Evolutionary conservation across 2,329 filamentous ascomycete genomes (phyloP).

Genomic region (Epichloe glyceriae): DNA sequence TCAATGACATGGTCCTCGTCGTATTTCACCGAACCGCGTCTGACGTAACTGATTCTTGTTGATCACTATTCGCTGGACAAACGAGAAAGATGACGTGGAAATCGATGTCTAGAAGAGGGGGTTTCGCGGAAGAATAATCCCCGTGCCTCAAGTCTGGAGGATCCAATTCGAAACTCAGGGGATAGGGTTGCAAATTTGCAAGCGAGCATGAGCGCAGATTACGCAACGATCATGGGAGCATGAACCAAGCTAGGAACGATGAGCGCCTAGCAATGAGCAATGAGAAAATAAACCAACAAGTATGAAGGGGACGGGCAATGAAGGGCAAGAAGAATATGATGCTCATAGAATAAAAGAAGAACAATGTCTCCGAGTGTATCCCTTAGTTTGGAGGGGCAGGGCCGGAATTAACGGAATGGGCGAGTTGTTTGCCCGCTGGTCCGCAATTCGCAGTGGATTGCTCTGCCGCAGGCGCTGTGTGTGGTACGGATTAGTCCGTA

Average conservation of each 20-base stretch:
- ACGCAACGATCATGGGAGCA: not conserved
- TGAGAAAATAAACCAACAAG: not conserved
- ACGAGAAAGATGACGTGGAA: not conserved
- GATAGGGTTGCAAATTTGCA: not conserved
- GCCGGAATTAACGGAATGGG: not conserved
- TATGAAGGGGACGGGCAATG: not conserved
- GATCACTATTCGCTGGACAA: not conserved
- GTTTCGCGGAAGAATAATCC: not conserved
- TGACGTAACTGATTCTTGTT: not conserved
- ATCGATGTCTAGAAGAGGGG: not conserved
- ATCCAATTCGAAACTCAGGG: not conserved
- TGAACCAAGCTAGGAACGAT: not conserved
- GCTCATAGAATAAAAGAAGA: not conserved
- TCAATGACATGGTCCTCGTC: slow-evolving; percentile 65
- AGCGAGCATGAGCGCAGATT: not conserved
- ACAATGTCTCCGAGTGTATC: not conserved
- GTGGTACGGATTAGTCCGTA: not conserved
- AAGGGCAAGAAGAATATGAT: not conserved
- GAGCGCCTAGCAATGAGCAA: not conserved
- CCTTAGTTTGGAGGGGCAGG: not conserved
- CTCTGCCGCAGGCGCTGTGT: not conserved
- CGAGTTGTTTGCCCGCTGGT: not conserved
- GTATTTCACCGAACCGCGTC: not conserved
- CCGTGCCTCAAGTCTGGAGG: not conserved
- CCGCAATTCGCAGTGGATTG: not conserved